These are phyloP conservation scores for Cyberlindnera veronae DNA, from an alignment of 805 yeast species.

Conservation along the genomic window DNA sequence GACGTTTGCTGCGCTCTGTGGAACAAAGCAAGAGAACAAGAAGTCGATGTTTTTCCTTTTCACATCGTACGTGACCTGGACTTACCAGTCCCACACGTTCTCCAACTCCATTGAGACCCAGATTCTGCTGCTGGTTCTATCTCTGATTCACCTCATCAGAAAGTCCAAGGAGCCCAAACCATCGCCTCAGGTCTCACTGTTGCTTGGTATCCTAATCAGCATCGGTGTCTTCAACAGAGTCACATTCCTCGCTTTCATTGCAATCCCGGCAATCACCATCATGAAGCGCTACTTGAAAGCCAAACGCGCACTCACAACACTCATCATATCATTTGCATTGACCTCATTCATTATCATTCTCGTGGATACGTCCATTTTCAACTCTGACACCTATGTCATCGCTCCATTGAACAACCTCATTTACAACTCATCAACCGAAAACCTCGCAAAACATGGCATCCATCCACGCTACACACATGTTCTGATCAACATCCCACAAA, in stretches of 20 bases:
- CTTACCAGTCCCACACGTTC: constrained; percentile 81
- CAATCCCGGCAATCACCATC: constrained; percentile 55
- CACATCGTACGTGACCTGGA: constrained; percentile 67
- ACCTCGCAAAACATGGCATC: constrained; percentile 75
- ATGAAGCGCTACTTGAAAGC: constrained; percentile 39
- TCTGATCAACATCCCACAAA: constrained; percentile 69
- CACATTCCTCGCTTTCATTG: constrained; percentile 73
- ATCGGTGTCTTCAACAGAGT: constrained; percentile 82
- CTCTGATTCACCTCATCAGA: constrained; percentile 34
- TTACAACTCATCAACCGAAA: constrained; percentile 59
- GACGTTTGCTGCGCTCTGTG: constrained; percentile 44
- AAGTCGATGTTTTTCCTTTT: constrained; percentile 38
- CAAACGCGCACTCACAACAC: constrained; percentile 31
- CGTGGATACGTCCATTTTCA: constrained; percentile 52
- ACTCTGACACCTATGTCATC: constrained; percentile 33
- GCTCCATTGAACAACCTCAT: constrained; percentile 75
- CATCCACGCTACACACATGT: constrained; percentile 78
- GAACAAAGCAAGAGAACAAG: constrained; percentile 46
- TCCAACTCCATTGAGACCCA: constrained; percentile 81
- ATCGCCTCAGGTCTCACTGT: constrained; percentile 17
- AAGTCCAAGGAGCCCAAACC: constrained; percentile 13
- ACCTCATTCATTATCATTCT: constrained; percentile 38
- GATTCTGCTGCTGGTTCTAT: constrained; percentile 38
- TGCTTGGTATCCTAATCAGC: constrained; percentile 49
- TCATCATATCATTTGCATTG: constrained; percentile 33